Evolutionary conservation across 176 grass and related monocot genomes (phyloP), one percentile per base, ranked within the genome.

Genomic region (Dendrocalamus sinicus): DNA sequence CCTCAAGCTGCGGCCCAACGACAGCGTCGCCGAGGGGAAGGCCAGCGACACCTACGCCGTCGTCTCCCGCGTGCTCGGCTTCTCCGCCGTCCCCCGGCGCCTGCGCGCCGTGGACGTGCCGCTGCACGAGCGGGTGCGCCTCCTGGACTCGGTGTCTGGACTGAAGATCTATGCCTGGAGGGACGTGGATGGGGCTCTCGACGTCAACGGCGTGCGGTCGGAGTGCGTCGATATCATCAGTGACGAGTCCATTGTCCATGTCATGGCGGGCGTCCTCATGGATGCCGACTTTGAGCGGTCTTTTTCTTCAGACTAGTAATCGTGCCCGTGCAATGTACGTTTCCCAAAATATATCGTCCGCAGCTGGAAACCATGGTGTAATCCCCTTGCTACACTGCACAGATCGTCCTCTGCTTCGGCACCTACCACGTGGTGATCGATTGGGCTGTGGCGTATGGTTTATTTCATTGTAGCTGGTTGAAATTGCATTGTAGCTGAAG

Each of bases 281-380:
- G 96, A 98, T 60, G 72, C 88, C 28, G 96, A 93, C 24, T 98
- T 98, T 68, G 88, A 92, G 87, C 87, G 81, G n/a, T 98, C 91
- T 0, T 95, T 95, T 23, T 81, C 80, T 6, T 32, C 57, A 8
- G 80, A 12, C 10, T 47, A 47, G 11, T 12, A 12, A 12, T 12
- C 43, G 8, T 44, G 43, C 43, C 8, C 43, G 8, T 44, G 43
- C 43, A 44, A 44, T 43, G 41, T 43, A 41, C 40, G 40, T 41
- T 41, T 43, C 7, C 41, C 41, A 7, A 43, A 43, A 43, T 43
- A 43, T 43, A 43, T 43, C 45, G 45, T 46, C 45, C 45, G 10
- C 45, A 11, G 45, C 45, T 46, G 9, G 45, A 46, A 46, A 46
- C 45, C 45, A 46, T 46, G 3, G 45, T 43, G 41, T 46, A 9